Evolutionary conservation across 1,284 basidiomycete genomes (phyloP).

Genomic region (Leccinum fallax): DNA sequence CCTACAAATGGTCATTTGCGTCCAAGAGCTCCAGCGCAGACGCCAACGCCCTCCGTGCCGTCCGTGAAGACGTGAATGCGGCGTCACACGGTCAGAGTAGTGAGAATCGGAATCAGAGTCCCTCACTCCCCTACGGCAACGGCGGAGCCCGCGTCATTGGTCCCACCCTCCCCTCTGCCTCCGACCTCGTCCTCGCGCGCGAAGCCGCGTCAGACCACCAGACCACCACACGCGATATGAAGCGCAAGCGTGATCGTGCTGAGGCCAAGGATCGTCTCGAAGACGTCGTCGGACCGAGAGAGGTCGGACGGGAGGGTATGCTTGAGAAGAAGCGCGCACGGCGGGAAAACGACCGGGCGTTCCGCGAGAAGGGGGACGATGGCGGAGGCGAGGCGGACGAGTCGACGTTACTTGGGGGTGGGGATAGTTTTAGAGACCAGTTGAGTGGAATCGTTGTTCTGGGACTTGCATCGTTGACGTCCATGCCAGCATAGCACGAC

Average conservation of each 20-base stretch:
- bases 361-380: slow-evolving; percentile 72
- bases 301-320: slow-evolving; percentile 71
- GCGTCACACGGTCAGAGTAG: slow-evolving; percentile 49
- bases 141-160: slow-evolving; percentile 46
- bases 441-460: slow-evolving; percentile 28
- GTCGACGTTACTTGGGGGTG: slow-evolving; percentile 67
- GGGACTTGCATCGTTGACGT: slow-evolving; percentile 12
- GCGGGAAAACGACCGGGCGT: slow-evolving; percentile 63
- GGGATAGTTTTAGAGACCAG: slow-evolving; percentile 73
- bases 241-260: slow-evolving; percentile 63
- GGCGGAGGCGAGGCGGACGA: slow-evolving; percentile 66
- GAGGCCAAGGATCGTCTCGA: slow-evolving; percentile 72
- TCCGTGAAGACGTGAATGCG: slow-evolving; percentile 58
- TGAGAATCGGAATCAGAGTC: slow-evolving; percentile 25
- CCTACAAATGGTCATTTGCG: slow-evolving; percentile 64
- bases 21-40: slow-evolving; percentile 51
- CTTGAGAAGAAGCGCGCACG: slow-evolving; percentile 73
- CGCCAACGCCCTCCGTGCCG: slow-evolving; percentile 54
- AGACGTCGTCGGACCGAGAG: slow-evolving; percentile 72
- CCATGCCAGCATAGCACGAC: slow-evolving; percentile 56
- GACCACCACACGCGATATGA: slow-evolving; percentile 52
- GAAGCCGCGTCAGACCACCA: slow-evolving; percentile 55
- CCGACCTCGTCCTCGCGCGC: slow-evolving; percentile 65
- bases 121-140: background rate
- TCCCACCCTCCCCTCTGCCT: slow-evolving; percentile 64